phyloP scores from a whole-genome alignment of 768 basidiomycete genomes.

The Xerocomellus chrysenteron region DNA sequence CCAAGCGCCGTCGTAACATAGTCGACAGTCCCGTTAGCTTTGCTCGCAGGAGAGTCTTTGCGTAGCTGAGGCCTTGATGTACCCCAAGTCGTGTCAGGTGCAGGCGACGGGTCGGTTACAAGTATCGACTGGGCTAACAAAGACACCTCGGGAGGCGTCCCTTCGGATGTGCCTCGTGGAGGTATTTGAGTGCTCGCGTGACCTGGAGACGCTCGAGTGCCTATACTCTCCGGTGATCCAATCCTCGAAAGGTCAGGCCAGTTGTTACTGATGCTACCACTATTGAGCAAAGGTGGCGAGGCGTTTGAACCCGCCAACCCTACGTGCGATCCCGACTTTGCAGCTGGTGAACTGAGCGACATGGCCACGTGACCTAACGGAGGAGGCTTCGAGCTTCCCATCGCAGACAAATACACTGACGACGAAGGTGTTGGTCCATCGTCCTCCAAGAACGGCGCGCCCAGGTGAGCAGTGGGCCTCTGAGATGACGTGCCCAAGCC shows the following conservation, averaged over 20 bases:
- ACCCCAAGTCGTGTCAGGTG: constrained; percentile 15
- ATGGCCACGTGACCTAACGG: constrained; percentile 14
- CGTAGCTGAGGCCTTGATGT: constrained; percentile 14
- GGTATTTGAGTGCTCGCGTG: constrained; percentile 1
- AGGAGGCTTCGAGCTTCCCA: constrained; percentile 5
- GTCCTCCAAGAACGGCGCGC: constrained; percentile 17
- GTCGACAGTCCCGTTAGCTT: constrained; percentile 20
- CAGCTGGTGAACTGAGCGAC: constrained; percentile 15
- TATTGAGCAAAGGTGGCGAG: constrained; percentile 8
- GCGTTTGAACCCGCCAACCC: not conserved
- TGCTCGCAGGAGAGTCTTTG: constrained; percentile 9
- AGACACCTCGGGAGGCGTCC: constrained; percentile 3
- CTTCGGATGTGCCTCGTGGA: constrained; percentile 4
- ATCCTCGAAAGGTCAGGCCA: constrained; percentile 16
- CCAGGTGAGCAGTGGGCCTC: not conserved
- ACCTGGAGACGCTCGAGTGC: constrained; percentile 5
- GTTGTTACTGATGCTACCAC: not conserved
- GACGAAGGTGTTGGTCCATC: constrained; percentile 11
- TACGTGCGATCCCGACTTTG: constrained; percentile 11
- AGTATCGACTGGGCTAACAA: constrained; percentile 19
- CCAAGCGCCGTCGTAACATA: constrained; percentile 24
- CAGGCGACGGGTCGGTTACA: constrained; percentile 1
- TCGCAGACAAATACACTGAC: constrained; percentile 2
- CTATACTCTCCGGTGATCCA: constrained; percentile 17
- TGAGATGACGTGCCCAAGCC: constrained; percentile 13